Evolutionary conservation across 1,284 basidiomycete genomes (phyloP).

Genomic region (Chalciporus sp.): DNA sequence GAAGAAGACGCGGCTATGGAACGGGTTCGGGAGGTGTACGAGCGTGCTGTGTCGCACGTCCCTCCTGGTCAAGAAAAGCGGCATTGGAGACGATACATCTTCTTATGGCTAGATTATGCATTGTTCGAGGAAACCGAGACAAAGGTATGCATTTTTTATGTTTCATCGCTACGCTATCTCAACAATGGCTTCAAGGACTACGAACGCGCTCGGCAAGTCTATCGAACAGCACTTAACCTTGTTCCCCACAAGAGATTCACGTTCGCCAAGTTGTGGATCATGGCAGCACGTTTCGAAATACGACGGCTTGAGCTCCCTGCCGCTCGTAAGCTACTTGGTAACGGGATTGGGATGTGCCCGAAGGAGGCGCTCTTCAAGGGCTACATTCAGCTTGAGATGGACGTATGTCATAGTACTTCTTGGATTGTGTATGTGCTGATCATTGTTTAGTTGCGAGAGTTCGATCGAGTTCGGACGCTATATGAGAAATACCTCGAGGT

Average conservation of each 20-base stretch:
- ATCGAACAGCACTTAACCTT: slow-evolving; percentile 86
- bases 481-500: slow-evolving; percentile 96
- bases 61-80: slow-evolving; percentile 89
- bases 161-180: slow-evolving; percentile 6
- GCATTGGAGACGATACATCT: slow-evolving; percentile 96
- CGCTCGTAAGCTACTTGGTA: slow-evolving; percentile 89
- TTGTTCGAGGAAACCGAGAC: slow-evolving; percentile 97
- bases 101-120: slow-evolving; percentile 96
- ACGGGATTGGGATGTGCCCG: slow-evolving; percentile 93
- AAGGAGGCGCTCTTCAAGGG: slow-evolving; percentile 94
- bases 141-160: slow-evolving; percentile 53
- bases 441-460: slow-evolving; percentile 77
- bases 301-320: slow-evolving; percentile 81
- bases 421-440: slow-evolving; percentile 10
- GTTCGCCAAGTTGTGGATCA: slow-evolving; percentile 93
- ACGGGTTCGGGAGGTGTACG: slow-evolving; percentile 92
- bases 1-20: slow-evolving; percentile 60
- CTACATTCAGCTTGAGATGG: slow-evolving; percentile 92
- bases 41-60: slow-evolving; percentile 94
- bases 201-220: slow-evolving; percentile 85
- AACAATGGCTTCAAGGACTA: slow-evolving; percentile 60
- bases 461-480: slow-evolving; percentile 89
- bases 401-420: slow-evolving; percentile 48
- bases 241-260: slow-evolving; percentile 97
- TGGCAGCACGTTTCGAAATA: slow-evolving; percentile 93